Evolutionary conservation across 2,329 filamentous ascomycete genomes (phyloP), one percentile per base, ranked within the genome.

Genomic region (Aspergillus sp.): DNA sequence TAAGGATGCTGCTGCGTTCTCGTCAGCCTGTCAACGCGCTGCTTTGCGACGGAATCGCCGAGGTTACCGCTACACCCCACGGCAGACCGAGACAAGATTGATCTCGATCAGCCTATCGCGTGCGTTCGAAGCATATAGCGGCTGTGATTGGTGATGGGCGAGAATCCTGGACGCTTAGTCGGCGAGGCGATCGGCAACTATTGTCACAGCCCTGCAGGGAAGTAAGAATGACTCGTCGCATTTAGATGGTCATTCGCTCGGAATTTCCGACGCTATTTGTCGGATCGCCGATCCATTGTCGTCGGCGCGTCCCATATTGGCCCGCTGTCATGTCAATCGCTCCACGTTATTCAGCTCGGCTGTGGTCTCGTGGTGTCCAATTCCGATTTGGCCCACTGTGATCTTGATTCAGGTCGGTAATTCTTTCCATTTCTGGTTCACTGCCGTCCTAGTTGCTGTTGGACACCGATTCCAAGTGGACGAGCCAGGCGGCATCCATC

Each of bases 51-150:
- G 13, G 33, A 35, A 19, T 23, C n/a, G 5, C 49, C 43, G 46
- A 44, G 22, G 15, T 48, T 41, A 44, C 43, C 53, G 49, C 51
- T 25, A 42, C 38, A 20, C 43, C 37, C 37, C 38, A 30, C 49
- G 48, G 46, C 48, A 54, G 50, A 33, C 50, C 47, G 50, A 52
- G 35, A 43, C 23, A 12, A n/a, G 22, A 20, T 43, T 22, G 23
- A 43, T 7, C 23, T 43, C 17, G 9, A 43, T 15, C 41, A n/a
- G 41, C 41, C 20, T 43, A 43, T 43, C 41, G 41, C 7, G 22
- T 25, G 41, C 7, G 22, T 43, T 22, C 13, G 41, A 27, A 15
- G 22, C 3, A 43, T 43, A 15, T 27, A 9, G 15, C 5, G 23
- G 12, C 41, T 27, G 13, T 43, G 20, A 43, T 43, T 43, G 41